These are phyloP conservation scores for Nymphaea colorata DNA, from an alignment of 164 flowering plant genomes.

Conservation along the genomic window DNA sequence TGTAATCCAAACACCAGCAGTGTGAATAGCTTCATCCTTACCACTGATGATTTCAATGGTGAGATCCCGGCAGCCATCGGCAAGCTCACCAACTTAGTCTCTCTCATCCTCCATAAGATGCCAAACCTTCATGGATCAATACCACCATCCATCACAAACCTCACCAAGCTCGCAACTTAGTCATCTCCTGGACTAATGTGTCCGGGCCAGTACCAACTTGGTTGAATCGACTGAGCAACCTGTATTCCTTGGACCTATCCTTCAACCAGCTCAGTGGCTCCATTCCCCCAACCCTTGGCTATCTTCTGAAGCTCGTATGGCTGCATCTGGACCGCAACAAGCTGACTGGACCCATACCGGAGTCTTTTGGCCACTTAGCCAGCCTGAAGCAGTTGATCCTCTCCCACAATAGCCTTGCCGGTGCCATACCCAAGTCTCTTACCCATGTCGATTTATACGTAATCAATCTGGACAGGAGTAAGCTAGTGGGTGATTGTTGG, in stretches of 20 bases:
- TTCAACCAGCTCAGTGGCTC: background rate
- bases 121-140: background rate
- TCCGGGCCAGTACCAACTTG: slow-evolving; percentile 1
- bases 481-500: background rate
- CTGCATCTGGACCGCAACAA: background rate
- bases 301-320: background rate
- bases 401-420: background rate
- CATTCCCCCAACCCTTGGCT: background rate
- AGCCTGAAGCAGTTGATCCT: too few species aligned
- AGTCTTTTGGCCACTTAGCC: background rate
- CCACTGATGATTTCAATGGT: background rate
- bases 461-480: background rate
- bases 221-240: background rate
- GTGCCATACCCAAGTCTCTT: background rate
- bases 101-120: background rate
- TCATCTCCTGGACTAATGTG: background rate
- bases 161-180: background rate
- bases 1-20: background rate
- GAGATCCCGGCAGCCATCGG: background rate
- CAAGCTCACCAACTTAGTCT: background rate
- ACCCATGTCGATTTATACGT: background rate
- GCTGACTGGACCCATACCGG: background rate
- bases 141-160: background rate
- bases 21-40: background rate
- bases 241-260: background rate